Conservation (phyloP, 192 early-diverging fungal species). For the Cetraspora pellucida region DNA sequence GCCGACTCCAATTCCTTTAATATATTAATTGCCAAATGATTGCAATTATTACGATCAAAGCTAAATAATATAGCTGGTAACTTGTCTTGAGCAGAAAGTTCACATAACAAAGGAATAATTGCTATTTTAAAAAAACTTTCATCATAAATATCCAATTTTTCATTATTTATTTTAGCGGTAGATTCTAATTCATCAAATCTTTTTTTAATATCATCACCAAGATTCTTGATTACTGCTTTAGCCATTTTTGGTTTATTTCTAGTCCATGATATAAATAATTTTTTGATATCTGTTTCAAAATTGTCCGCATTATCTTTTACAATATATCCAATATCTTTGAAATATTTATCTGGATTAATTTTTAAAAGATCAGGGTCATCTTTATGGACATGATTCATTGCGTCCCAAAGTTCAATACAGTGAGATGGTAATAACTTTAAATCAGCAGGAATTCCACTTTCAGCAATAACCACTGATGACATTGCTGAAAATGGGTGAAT, state of each 20-base stretch:
- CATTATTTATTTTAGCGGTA: neutral
- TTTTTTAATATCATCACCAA: neutral
- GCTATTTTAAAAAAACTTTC: neutral
- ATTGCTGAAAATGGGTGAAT: conserved; percentile 44
- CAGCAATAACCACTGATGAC: conserved; percentile 16
- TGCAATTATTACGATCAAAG: conserved; percentile 44
- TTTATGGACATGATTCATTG: conserved; percentile 26
- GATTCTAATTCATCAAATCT: conserved; percentile 39
- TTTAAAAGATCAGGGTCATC: conserved; percentile 7
- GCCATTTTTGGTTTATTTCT: neutral
- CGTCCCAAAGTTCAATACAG: conserved; percentile 41
- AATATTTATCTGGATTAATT: conserved; percentile 43
- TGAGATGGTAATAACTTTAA: conserved; percentile 40
- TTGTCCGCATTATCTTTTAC: conserved; percentile 34
- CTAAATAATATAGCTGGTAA: conserved; percentile 49
- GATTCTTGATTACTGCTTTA: conserved; percentile 1
- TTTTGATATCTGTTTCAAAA: conserved; percentile 43
- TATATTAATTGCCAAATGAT: conserved; percentile 29
- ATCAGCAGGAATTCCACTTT: conserved; percentile 38
- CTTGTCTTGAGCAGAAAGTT: conserved; percentile 43
- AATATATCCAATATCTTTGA: conserved; percentile 31
- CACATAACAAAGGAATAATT: conserved; percentile 30
- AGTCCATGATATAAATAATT: conserved; percentile 21
- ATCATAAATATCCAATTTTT: conserved; percentile 35
- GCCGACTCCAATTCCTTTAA: conserved; percentile 29